Evolutionary conservation across 352 stramenopile species (phyloP), one percentile per base, ranked within the genome.

Genomic region (Globisporangium rhizosaccharum): DNA sequence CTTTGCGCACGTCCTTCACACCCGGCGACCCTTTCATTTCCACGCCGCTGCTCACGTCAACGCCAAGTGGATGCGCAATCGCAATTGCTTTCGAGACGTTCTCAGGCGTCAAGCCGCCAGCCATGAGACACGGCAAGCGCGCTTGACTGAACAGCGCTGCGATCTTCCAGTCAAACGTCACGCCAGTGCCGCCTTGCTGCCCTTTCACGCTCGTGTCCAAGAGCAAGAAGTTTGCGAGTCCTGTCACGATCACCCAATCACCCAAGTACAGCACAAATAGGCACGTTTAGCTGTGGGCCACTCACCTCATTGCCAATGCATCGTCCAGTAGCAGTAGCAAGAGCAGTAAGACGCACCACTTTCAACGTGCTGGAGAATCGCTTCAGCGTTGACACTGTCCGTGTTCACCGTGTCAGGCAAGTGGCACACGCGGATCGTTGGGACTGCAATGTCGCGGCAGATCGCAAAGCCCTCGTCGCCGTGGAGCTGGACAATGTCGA

Each of bases 401-500:
- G 67, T 84, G 57, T 74, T 78, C 23, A 87, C 44, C 26, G 73
- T 79, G 53, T 97, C 91, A 36, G 96, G 93, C 15, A 99, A 82
- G 51, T 98, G 90, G 55, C 97, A 77, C 9, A 99, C 96, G 28
- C 93, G 85, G 51, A 99, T 91, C 3, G 88, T 96, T 15, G 96
- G 96, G 20, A 97, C 85, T 37, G 73, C 75, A 48, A 94, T 79
- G 46, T 93, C 86, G 10, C 75, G 76, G 54, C 78, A 93, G 47
- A 96, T 82, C 52, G 85, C 73, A 65, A 95, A 97, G 55, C 91
- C 92, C 72, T 99, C 97, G 57, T 96, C 83, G 28, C 97, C 97
- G 63, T 99, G 97, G 48, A 99, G 80, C 78, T 99, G 97, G 2
- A 99, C 92, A 39, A 99, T 76, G 69, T 99, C 97, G 28, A 99